These are phyloP conservation scores for Podospora pseudocomata DNA, from an alignment of 495 filamentous ascomycete genomes.

Conservation along the genomic window DNA sequence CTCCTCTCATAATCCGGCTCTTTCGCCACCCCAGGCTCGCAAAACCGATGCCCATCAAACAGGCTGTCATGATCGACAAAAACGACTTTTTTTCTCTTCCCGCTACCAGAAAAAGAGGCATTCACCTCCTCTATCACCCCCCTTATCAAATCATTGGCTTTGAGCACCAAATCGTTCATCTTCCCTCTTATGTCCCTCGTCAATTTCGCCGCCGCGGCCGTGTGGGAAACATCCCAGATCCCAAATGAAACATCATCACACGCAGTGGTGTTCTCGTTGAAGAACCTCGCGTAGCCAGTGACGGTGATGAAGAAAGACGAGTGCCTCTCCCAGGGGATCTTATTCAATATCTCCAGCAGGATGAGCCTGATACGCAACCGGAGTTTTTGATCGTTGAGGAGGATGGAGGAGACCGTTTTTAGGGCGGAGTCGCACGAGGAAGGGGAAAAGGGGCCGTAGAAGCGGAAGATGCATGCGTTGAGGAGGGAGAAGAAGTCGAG, in stretches of 20 bases:
- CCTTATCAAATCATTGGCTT: slow-evolving; percentile 36
- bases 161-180: slow-evolving; percentile 41
- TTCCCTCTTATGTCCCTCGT: slow-evolving; percentile 29
- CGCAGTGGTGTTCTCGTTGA: slow-evolving; percentile 41
- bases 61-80: slow-evolving; percentile 43
- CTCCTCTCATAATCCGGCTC: slow-evolving; percentile 40
- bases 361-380: slow-evolving; percentile 33
- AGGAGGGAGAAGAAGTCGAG: slow-evolving; percentile 49
- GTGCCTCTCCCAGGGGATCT: slow-evolving; percentile 36
- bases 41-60: slow-evolving; percentile 49
- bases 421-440: slow-evolving; percentile 35
- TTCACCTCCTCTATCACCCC: slow-evolving; percentile 31
- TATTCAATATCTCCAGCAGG: slow-evolving; percentile 40
- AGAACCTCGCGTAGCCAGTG: slow-evolving; percentile 49
- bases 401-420: slow-evolving; percentile 19
- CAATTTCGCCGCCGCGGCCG: slow-evolving; percentile 22
- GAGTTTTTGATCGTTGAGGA: slow-evolving; percentile 19
- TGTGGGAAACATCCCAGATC: slow-evolving; percentile 23
- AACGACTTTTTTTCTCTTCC: slow-evolving; percentile 23
- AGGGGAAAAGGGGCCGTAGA: slow-evolving; percentile 41
- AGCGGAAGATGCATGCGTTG: slow-evolving; percentile 47
- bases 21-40: slow-evolving; percentile 36
- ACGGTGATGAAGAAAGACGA: slow-evolving; percentile 39
- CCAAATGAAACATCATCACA: slow-evolving; percentile 42
- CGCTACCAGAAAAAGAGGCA: slow-evolving; percentile 17